Conservation (phyloP, 305 asterid genomes). For the Solanum hybrid region DNA sequence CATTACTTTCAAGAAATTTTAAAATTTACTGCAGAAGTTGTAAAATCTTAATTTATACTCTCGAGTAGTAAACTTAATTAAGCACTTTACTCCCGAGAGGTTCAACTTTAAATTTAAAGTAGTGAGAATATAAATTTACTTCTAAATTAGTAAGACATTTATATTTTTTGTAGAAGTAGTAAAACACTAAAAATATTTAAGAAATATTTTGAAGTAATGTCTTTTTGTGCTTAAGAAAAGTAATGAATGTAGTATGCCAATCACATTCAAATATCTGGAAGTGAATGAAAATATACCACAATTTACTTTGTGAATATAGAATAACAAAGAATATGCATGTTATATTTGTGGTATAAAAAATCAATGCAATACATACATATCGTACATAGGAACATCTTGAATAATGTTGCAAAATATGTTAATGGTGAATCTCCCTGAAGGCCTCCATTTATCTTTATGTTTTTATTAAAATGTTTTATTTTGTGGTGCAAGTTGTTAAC, state of each 20-base stretch:
- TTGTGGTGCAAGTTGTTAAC: background rate
- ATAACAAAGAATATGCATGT: background rate
- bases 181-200: background rate
- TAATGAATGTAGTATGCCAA: background rate
- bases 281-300: background rate
- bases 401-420: background rate
- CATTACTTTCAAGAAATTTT: background rate
- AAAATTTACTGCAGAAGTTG: background rate
- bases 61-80: background rate
- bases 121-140: background rate
- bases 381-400: background rate
- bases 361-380: background rate
- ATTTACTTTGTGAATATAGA: background rate
- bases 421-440: background rate
- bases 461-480: too few species aligned
- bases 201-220: background rate
- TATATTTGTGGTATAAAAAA: background rate
- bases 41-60: background rate
- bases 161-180: background rate
- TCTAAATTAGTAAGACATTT: background rate
- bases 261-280: background rate
- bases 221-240: background rate
- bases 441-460: background rate
- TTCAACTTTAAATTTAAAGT: background rate
- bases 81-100: background rate